phyloP scores from a whole-genome alignment of 2,329 filamentous ascomycete genomes.

The Colletotrichum tofieldiae region DNA sequence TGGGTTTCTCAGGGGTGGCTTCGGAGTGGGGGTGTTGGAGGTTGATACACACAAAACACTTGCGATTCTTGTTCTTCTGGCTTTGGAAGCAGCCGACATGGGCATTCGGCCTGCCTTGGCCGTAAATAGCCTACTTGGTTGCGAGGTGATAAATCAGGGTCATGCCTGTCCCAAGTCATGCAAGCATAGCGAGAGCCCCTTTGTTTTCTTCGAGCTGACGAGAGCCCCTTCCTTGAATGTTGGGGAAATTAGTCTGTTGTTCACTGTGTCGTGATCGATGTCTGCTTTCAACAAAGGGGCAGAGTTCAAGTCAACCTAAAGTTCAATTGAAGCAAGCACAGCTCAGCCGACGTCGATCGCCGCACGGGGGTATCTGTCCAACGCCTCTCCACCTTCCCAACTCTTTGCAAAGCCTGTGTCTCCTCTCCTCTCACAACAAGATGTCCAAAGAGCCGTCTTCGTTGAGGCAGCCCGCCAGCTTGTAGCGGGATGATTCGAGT shows the following conservation, averaged over 20 bases:
- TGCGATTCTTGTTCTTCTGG: not conserved
- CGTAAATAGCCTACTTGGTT: too few species aligned
- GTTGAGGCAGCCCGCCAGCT: slow-evolving; percentile 49
- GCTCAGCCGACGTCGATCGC: not conserved
- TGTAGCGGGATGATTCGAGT: slow-evolving; percentile 53
- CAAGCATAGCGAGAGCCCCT: not conserved
- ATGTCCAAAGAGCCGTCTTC: slow-evolving; percentile 54
- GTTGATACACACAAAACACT: not conserved
- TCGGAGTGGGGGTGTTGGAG: not conserved
- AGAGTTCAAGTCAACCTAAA: not conserved
- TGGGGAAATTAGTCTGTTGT: not conserved
- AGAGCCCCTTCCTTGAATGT: not conserved
- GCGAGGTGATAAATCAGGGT: not conserved
- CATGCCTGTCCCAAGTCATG: not conserved
- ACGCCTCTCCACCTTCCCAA: not conserved
- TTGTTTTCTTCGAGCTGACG: not conserved
- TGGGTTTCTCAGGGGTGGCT: not conserved
- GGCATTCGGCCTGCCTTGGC: not conserved
- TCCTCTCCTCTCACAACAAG: slow-evolving; percentile 45
- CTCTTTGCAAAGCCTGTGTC: not conserved
- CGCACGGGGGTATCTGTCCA: not conserved
- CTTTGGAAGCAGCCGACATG: not conserved
- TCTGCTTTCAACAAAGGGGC: not conserved
- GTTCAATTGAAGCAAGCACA: not conserved
- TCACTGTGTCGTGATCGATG: too few species aligned